These are phyloP conservation scores for Cercospora nicotianae DNA, from an alignment of 2,329 filamentous ascomycete genomes.

Conservation along the genomic window DNA sequence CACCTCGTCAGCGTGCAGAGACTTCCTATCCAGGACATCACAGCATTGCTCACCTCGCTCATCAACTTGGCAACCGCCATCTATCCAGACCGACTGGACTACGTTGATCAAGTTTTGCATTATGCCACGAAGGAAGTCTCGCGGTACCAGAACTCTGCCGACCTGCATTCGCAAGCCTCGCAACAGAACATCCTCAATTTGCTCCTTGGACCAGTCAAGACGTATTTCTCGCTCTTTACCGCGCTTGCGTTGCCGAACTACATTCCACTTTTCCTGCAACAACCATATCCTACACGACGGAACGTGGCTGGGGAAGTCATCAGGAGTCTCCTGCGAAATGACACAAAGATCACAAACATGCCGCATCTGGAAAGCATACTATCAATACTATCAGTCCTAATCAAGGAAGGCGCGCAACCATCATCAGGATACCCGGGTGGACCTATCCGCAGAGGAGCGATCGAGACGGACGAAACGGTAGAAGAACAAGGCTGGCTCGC, in stretches of 20 bases:
- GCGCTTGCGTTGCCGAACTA: constrained; percentile 89
- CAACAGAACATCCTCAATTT: constrained; percentile 88
- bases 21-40: constrained; percentile 89
- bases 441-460: constrained; percentile 68
- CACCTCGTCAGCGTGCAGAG: constrained; percentile 89
- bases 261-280: constrained; percentile 82
- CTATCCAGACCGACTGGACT: constrained; percentile 88
- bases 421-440: constrained; percentile 82
- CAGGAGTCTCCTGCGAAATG: constrained; percentile 76
- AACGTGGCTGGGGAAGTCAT: constrained; percentile 89
- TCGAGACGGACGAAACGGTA: constrained; percentile 94
- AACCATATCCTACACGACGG: constrained; percentile 88
- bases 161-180: constrained; percentile 81
- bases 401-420: constrained; percentile 83
- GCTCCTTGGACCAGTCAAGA: constrained; percentile 84
- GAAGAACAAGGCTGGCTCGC: constrained; percentile 98
- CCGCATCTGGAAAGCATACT: constrained; percentile 85
- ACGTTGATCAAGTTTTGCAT: constrained; percentile 88
- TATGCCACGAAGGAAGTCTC: constrained; percentile 84
- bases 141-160: constrained; percentile 91
- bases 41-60: constrained; percentile 89
- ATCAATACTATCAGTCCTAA: constrained; percentile 83
- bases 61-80: constrained; percentile 93
- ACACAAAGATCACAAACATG: constrained; percentile 73
- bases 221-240: constrained; percentile 94